A percentile compares a stretch with the other conserved stretches of the same genome.
phyloP scores from a whole-genome alignment of 2,329 filamentous ascomycete genomes.

The Colletotrichum sp. region DNA sequence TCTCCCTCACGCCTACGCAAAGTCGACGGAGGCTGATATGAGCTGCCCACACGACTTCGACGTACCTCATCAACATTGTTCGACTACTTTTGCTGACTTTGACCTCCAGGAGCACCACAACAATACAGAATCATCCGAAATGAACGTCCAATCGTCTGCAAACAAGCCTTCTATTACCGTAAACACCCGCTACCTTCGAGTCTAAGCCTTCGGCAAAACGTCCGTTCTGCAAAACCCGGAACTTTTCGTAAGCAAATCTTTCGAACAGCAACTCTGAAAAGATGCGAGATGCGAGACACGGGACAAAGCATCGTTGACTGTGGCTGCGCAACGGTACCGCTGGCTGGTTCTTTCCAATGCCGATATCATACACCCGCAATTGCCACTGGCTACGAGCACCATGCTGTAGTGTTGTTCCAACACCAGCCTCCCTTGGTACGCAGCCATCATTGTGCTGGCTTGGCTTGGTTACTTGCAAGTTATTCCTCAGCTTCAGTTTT shows the following conservation, averaged over 20 bases:
- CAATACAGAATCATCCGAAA: not conserved
- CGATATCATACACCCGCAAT: not conserved
- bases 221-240: not conserved
- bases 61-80: not conserved
- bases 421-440: not conserved
- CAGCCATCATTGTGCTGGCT: not conserved
- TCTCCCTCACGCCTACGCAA: not conserved
- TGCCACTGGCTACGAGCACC: not conserved
- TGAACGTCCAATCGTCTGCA: not conserved
- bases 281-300: not conserved
- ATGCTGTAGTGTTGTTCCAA: not conserved
- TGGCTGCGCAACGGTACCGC: not conserved
- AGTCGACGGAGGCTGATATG: not conserved
- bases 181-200: not conserved
- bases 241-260: not conserved
- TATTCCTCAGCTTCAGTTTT: not conserved
- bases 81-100: not conserved
- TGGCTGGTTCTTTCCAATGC: not conserved
- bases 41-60: not conserved
- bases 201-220: not conserved
- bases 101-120: not conserved
- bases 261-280: not conserved
- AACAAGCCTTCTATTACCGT: not conserved
- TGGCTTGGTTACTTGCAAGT: not conserved
- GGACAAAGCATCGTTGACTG: not conserved